These are phyloP conservation scores for Podospora tetraspora DNA, from an alignment of 495 filamentous ascomycete genomes.

Conservation along the genomic window DNA sequence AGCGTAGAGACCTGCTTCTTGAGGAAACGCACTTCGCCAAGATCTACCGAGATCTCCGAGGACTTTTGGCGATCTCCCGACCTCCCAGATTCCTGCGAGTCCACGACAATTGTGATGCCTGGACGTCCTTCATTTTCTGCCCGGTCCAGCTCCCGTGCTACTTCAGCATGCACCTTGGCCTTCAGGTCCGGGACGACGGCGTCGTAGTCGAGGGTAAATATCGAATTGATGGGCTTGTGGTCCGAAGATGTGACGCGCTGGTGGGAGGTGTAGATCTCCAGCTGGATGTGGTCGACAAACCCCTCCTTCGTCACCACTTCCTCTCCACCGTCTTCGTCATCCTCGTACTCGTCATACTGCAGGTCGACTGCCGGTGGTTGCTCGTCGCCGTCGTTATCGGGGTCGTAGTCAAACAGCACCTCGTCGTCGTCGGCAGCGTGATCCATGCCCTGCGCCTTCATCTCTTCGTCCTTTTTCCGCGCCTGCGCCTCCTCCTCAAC, in stretches of 20 bases:
- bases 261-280: conserved; percentile 77
- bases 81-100: conserved; percentile 38
- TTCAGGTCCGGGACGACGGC: conserved; percentile 79
- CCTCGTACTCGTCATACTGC: conserved; percentile 61
- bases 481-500: conserved; percentile 59
- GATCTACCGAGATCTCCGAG: conserved; percentile 59
- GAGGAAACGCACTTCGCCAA: conserved; percentile 68
- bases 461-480: conserved; percentile 71
- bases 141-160: conserved; percentile 81
- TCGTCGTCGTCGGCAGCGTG: conserved; percentile 71
- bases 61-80: conserved; percentile 21
- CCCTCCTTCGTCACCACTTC: conserved; percentile 49
- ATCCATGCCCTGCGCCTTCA: conserved; percentile 74
- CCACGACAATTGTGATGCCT: conserved; percentile 75
- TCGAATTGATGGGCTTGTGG: conserved; percentile 82
- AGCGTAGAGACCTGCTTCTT: conserved; percentile 57
- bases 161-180: conserved; percentile 75
- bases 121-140: conserved; percentile 91
- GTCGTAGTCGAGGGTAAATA: conserved; percentile 78
- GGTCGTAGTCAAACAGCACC: conserved; percentile 86
- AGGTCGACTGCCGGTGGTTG: conserved; percentile 34
- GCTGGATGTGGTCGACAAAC: conserved; percentile 56
- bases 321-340: conserved; percentile 39
- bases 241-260: conserved; percentile 88
- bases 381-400: conserved; percentile 61